Conservation (phyloP, 2,329 filamentous ascomycete genomes). For the Curvularia sp. region DNA sequence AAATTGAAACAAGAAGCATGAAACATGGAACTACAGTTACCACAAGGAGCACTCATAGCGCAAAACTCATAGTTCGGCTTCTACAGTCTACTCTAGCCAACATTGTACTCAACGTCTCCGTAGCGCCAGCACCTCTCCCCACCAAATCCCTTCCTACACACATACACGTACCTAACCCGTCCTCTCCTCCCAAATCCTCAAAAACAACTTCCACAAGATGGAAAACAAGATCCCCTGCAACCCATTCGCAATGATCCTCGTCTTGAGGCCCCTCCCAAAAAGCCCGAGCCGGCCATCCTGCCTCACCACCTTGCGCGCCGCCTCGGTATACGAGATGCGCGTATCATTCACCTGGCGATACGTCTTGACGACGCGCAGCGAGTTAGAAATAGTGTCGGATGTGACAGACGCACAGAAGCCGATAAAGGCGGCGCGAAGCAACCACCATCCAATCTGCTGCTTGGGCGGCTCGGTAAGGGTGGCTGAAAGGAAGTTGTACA, state of each 20-base stretch:
- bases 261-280: slow-evolving; percentile 40
- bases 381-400: slow-evolving; percentile 41
- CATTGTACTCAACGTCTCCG: background rate
- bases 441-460: slow-evolving; percentile 34
- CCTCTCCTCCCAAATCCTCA: slow-evolving; percentile 36
- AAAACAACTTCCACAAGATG: slow-evolving; percentile 41
- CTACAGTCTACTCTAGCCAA: background rate
- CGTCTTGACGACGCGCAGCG: slow-evolving; percentile 39
- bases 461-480: slow-evolving; percentile 31
- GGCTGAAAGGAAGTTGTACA: slow-evolving; percentile 39
- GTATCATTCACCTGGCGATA: slow-evolving; percentile 43
- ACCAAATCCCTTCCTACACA: background rate
- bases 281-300: slow-evolving; percentile 36
- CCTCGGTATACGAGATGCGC: slow-evolving; percentile 37
- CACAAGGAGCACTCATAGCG: background rate
- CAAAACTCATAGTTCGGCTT: background rate
- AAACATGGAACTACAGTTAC: no score
- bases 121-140: background rate
- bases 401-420: slow-evolving; percentile 42
- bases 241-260: slow-evolving; percentile 41
- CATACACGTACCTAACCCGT: slow-evolving; percentile 7
- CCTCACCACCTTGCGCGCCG: slow-evolving; percentile 34
- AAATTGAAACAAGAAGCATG: no score
- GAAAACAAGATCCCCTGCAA: slow-evolving; percentile 43
- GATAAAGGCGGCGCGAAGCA: slow-evolving; percentile 38